A percentile compares a stretch with the other conserved stretches of the same genome.
Conservation (phyloP, 2,329 filamentous ascomycete species). For the Colletotrichum caudatum region DNA sequence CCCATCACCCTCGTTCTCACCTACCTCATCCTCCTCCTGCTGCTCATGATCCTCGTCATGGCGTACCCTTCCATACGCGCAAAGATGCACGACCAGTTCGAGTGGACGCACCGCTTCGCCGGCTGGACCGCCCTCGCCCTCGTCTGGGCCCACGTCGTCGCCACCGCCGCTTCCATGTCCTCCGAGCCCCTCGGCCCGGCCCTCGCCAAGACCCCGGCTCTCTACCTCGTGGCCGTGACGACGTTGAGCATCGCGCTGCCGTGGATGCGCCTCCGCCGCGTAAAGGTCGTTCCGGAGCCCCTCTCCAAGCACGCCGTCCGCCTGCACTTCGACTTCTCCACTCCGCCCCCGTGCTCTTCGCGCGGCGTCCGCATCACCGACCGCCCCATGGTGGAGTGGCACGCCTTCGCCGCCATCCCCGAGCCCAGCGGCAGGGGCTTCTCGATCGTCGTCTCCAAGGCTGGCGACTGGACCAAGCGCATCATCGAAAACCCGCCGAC, state of each 20-base stretch:
- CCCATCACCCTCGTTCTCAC: slow-evolving; percentile 62
- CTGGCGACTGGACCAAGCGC: slow-evolving; percentile 78
- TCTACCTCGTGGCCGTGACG: slow-evolving; percentile 77
- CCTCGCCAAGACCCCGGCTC: slow-evolving; percentile 55
- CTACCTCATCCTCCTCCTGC: slow-evolving; percentile 68
- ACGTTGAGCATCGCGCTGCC: slow-evolving; percentile 76
- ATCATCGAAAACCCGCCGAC: slow-evolving; percentile 72
- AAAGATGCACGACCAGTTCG: slow-evolving; percentile 76
- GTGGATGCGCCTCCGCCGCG: slow-evolving; percentile 78
- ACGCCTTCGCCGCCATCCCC: slow-evolving; percentile 81
- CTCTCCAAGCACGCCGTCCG: slow-evolving; percentile 80
- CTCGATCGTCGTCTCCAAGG: slow-evolving; percentile 77
- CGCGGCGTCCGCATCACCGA: slow-evolving; percentile 67
- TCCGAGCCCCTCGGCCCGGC: slow-evolving; percentile 51
- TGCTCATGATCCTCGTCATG: slow-evolving; percentile 69
- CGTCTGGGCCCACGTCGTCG: slow-evolving; percentile 71
- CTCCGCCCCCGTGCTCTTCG: slow-evolving; percentile 58
- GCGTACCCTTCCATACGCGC: slow-evolving; percentile 74
- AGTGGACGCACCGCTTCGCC: slow-evolving; percentile 77
- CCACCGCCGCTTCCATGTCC: slow-evolving; percentile 63
- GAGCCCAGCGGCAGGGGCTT: slow-evolving; percentile 66
- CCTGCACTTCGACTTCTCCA: slow-evolving; percentile 76
- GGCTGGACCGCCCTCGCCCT: slow-evolving; percentile 75
- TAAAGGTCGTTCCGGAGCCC: slow-evolving; percentile 73
- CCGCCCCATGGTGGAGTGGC: slow-evolving; percentile 76